phyloP scores from a whole-genome alignment of 1,139 yeast genomes.

The Geotrichum restrictum region DNA sequence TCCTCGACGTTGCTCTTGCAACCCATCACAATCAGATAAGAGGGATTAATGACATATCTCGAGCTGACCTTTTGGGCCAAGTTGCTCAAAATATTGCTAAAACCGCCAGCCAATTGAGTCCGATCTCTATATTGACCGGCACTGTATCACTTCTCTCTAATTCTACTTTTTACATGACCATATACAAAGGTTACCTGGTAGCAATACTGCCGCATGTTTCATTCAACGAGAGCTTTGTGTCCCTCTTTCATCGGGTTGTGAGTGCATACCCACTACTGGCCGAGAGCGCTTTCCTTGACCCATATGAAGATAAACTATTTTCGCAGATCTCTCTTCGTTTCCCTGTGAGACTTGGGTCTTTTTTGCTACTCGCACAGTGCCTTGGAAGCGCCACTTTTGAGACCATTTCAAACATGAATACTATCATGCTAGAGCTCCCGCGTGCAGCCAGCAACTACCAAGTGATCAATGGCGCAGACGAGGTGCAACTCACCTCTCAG shows the following conservation, averaged over 20 bases:
- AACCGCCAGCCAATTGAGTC: conserved; percentile 48
- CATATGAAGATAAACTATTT: conserved; percentile 53
- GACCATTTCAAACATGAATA: conserved; percentile 55
- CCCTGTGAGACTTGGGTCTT: conserved; percentile 65
- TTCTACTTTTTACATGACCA: conserved; percentile 51
- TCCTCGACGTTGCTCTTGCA: conserved; percentile 25
- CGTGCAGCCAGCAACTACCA: conserved; percentile 37
- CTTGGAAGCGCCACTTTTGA: conserved; percentile 63
- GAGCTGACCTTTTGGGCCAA: conserved; percentile 18
- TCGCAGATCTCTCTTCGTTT: conserved; percentile 65
- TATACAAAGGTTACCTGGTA: conserved; percentile 56
- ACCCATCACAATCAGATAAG: conserved; percentile 9
- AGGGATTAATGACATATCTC: conserved; percentile 13
- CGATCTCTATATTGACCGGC: conserved; percentile 42
- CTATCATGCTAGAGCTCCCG: conserved; percentile 51
- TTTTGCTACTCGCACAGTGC: conserved; percentile 54
- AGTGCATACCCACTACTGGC: conserved; percentile 55
- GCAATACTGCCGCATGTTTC: conserved; percentile 62
- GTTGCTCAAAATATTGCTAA: conserved; percentile 33
- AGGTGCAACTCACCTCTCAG: conserved; percentile 42
- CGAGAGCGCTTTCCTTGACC: conserved; percentile 55
- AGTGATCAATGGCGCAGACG: conserved; percentile 35
- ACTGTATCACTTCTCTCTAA: conserved; percentile 45
- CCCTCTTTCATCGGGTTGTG: conserved; percentile 50
- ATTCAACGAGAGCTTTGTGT: conserved; percentile 53